Evolutionary conservation across 2,329 filamentous ascomycete species (phyloP).

Genomic region (Penicillium sp.): DNA sequence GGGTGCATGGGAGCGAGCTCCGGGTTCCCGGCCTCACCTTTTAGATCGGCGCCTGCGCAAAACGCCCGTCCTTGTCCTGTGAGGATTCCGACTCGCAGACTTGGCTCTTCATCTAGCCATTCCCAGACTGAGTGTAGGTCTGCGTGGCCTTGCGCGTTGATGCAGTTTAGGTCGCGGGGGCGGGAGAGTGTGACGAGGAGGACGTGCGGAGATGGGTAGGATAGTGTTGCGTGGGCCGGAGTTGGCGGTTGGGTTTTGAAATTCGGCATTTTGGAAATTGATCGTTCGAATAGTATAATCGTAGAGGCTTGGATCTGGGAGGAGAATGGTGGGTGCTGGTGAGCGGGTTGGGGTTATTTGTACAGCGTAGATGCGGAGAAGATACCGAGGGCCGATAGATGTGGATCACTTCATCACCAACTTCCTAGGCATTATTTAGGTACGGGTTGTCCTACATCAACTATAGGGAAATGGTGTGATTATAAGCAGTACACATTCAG

Average conservation of each 20-base stretch:
- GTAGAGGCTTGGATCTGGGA: not conserved
- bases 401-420: not conserved
- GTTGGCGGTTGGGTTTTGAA: conserved; percentile 35
- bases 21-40: conserved; percentile 30
- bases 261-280: conserved; percentile 19
- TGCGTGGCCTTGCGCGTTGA: conserved; percentile 44
- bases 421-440: not conserved
- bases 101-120: conserved; percentile 49
- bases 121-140: conserved; percentile 47
- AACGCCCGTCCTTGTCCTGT: conserved; percentile 48
- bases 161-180: conserved; percentile 47
- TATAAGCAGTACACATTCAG: conserved; percentile 1
- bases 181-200: conserved; percentile 52
- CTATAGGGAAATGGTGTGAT: not conserved
- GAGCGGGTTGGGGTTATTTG: not conserved
- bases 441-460: not conserved
- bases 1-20: not conserved
- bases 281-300: not conserved
- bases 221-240: conserved; percentile 35
- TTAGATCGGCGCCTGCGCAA: conserved; percentile 49
- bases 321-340: not conserved
- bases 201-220: conserved; percentile 48
- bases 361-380: conserved; percentile 18
- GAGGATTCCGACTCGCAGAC: conserved; percentile 42
- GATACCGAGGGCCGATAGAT: conserved; percentile 24